Percentiles rank a stretch among this genome's conserved stretches.
phyloP scores from a whole-genome alignment of 129 eudicot genomes.

The Chrysanthemum makinoi region DNA sequence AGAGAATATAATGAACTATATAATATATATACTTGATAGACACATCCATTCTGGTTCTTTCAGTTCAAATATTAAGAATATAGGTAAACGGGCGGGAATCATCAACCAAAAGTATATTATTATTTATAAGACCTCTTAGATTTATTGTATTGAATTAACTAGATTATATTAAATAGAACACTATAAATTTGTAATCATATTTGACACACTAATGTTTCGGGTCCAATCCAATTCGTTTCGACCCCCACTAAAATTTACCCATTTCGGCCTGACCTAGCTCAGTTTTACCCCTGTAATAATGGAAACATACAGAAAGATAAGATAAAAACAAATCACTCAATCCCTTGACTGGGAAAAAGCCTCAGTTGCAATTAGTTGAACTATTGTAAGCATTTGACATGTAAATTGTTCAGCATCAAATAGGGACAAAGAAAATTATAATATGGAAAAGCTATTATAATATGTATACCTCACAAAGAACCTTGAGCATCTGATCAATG shows the following conservation, averaged over 20 bases:
- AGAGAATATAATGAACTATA: neutral
- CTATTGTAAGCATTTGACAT: slow-evolving; percentile 11
- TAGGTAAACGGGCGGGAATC: neutral
- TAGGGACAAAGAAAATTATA: neutral
- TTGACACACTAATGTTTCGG: slow-evolving; percentile 37
- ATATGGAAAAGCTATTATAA: slow-evolving; percentile 12
- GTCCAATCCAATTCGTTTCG: neutral
- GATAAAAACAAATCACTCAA: neutral
- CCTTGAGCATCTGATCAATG: slow-evolving; percentile 97
- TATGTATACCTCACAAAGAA: slow-evolving; percentile 82
- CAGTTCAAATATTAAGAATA: neutral
- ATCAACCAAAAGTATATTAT: neutral
- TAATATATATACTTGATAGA: slow-evolving; percentile 7
- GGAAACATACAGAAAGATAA: no score
- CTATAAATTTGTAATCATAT: slow-evolving; percentile 59
- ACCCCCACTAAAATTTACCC: neutral
- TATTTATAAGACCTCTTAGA: no score
- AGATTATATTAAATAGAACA: no score
- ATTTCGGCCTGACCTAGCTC: neutral
- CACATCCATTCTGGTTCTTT: neutral
- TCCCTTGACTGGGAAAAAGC: neutral
- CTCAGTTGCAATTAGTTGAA: neutral
- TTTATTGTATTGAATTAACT: no score
- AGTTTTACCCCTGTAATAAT: no score
- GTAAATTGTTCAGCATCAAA: neutral